phyloP scores from a whole-genome alignment of 2,329 filamentous ascomycete genomes.

The Fusarium sp. region DNA sequence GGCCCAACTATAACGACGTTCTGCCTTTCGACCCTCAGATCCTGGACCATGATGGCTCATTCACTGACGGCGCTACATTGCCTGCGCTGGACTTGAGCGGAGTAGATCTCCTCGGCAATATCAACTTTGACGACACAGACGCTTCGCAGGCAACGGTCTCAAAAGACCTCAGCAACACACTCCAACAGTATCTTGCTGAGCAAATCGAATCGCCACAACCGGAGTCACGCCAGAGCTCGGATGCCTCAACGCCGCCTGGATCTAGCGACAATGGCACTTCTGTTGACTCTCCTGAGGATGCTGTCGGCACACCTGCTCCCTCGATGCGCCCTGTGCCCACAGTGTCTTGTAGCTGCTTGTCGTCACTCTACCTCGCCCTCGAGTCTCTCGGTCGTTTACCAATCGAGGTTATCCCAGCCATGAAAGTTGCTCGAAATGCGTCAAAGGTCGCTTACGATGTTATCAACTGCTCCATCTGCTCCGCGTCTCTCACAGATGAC shows the following conservation, averaged over 20 bases:
- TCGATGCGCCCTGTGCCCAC: conserved; percentile 48
- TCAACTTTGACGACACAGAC: conserved; percentile 54
- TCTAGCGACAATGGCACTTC: conserved; percentile 47
- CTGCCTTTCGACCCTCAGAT: conserved; percentile 38
- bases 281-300: conserved; percentile 34
- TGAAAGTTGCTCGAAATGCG: conserved; percentile 64
- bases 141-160: conserved; percentile 47
- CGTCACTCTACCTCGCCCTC: conserved; percentile 65
- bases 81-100: conserved; percentile 44
- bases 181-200: conserved; percentile 47
- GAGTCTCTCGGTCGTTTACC: conserved; percentile 65
- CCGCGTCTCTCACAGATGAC: conserved; percentile 56
- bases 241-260: conserved; percentile 38
- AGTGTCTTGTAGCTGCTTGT: conserved; percentile 63
- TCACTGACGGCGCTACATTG: conserved; percentile 19
- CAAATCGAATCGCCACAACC: conserved; percentile 39
- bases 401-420: conserved; percentile 60
- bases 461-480: conserved; percentile 67
- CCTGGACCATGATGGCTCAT: conserved; percentile 22
- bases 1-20: conserved; percentile 48
- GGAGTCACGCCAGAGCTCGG: conserved; percentile 26
- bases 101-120: conserved; percentile 51
- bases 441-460: conserved; percentile 65
- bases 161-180: conserved; percentile 50
- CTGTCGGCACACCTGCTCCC: conserved; percentile 9